These are phyloP conservation scores for Adansonia grandidieri DNA, from an alignment of 441 rosid genomes.

Conservation along the genomic window DNA sequence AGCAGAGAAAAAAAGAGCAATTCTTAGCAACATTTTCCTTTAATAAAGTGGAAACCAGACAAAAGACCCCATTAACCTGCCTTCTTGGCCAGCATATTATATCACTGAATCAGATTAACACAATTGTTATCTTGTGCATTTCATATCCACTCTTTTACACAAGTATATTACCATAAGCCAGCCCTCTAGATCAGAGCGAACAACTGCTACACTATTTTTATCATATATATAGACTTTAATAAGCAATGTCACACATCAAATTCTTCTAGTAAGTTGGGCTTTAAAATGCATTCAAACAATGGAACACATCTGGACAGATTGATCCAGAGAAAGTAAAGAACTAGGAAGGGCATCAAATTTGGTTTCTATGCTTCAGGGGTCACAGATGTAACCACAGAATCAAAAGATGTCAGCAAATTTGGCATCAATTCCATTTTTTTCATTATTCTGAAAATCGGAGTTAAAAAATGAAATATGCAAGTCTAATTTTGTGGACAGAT, in stretches of 20 bases:
- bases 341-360: background rate
- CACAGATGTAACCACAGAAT: background rate
- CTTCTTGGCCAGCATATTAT: background rate
- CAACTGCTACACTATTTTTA: background rate
- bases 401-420: background rate
- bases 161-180: constrained; percentile 1
- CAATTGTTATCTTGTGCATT: background rate
- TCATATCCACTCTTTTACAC: background rate
- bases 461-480: background rate
- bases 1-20: background rate
- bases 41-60: background rate
- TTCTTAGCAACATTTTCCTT: background rate
- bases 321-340: background rate
- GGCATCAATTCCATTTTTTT: background rate
- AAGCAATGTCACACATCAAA: background rate
- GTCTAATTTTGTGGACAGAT: background rate
- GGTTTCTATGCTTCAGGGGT: background rate
- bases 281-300: background rate
- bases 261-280: background rate
- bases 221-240: background rate
- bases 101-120: background rate
- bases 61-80: background rate
- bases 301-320: background rate
- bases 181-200: background rate
- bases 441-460: background rate